These are phyloP conservation scores for Ascomycota sp. DNA, from an alignment of 2,329 filamentous ascomycete species.

Conservation along the genomic window DNA sequence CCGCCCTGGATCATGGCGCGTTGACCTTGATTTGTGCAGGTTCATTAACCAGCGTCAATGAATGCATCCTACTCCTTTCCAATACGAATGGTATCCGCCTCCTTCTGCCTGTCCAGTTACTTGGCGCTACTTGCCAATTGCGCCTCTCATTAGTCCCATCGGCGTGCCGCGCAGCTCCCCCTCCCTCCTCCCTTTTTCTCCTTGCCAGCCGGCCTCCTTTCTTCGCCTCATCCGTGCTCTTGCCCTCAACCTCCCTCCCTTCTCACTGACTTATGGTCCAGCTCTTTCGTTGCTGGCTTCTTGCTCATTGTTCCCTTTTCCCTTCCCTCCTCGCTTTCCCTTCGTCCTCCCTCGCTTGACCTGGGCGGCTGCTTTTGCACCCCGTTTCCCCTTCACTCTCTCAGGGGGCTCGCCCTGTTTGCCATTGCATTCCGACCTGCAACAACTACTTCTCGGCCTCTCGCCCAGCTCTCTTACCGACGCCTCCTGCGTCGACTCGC, in stretches of 20 bases:
- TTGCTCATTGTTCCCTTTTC: not conserved
- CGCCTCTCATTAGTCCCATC: not conserved
- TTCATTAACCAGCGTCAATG: too few relatives aligned
- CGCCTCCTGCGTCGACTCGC: conserved; percentile 1
- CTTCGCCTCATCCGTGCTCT: not conserved
- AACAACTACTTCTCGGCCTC: not conserved
- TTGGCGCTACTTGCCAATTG: not conserved
- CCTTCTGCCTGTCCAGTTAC: not conserved
- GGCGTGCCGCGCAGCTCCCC: not conserved
- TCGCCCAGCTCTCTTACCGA: conserved; percentile 2
- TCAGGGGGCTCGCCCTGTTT: not conserved
- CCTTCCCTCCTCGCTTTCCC: not conserved
- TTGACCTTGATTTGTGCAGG: too few relatives aligned
- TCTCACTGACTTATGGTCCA: not conserved
- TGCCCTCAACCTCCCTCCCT: not conserved
- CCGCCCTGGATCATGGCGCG: too few relatives aligned
- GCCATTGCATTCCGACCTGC: not conserved
- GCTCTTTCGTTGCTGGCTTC: not conserved
- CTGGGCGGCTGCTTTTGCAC: not conserved
- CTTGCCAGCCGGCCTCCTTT: not conserved
- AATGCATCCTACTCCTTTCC: not conserved
- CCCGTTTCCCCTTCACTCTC: too few relatives aligned
- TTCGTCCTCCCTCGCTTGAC: not conserved
- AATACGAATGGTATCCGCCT: not conserved
- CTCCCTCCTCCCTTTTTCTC: not conserved